Percentiles rank a stretch among this genome's conserved stretches.
Conservation (phyloP, 768 basidiomycete genomes). For the Paxillus involutus region DNA sequence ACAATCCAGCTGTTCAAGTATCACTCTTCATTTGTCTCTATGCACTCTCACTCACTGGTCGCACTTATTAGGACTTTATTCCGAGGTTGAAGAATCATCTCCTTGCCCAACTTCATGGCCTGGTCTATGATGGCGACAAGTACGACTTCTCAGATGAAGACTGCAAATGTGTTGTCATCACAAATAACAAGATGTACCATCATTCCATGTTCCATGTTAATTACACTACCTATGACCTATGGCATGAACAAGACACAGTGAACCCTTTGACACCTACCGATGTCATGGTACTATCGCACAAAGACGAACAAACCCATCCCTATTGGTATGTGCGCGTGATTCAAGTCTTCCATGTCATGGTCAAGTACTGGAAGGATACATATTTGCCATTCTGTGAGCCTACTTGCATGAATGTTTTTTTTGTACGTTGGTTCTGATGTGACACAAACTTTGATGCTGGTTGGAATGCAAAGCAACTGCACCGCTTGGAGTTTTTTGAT, state of each 20-base stretch:
- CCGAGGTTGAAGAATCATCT: slow-evolving; percentile 1
- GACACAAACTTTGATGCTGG: slow-evolving; percentile 27
- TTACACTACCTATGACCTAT: slow-evolving; percentile 30
- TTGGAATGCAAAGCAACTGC: slow-evolving; percentile 29
- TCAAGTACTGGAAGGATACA: neutral
- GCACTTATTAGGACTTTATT: slow-evolving; percentile 17
- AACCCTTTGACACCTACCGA: slow-evolving; percentile 35
- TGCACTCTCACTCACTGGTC: neutral
- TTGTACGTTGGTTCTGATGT: slow-evolving; percentile 38
- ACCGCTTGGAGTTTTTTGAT: slow-evolving; percentile 38
- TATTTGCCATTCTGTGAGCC: neutral
- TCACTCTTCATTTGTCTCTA: slow-evolving; percentile 2
- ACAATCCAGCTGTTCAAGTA: slow-evolving; percentile 27
- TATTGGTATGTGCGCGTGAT: slow-evolving; percentile 36
- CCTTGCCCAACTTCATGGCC: slow-evolving; percentile 5
- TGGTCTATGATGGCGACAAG: slow-evolving; percentile 29
- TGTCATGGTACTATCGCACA: slow-evolving; percentile 34
- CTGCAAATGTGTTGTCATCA: slow-evolving; percentile 16
- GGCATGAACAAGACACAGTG: slow-evolving; percentile 37
- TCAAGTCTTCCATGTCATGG: slow-evolving; percentile 14
- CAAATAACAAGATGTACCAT: slow-evolving; percentile 17
- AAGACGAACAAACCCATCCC: slow-evolving; percentile 30
- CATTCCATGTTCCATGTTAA: slow-evolving; percentile 24
- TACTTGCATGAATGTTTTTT: slow-evolving; percentile 38
- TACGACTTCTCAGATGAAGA: slow-evolving; percentile 21